Conservation (phyloP, 805 yeast genomes). For the Pichia manshurica region DNA sequence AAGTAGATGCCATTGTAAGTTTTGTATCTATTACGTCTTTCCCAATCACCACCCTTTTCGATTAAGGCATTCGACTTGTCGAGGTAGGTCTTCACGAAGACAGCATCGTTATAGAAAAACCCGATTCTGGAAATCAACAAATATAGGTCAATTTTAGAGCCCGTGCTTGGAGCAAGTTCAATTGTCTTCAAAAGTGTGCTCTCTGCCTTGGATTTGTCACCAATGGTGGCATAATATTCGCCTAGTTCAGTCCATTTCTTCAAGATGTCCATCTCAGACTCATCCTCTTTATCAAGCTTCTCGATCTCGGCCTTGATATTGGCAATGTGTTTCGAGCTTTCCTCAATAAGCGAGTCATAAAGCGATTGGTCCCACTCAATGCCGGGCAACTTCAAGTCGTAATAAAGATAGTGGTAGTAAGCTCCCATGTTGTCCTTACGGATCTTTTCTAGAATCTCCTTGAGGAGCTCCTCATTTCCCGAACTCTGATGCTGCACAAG, state of each 20-base stretch:
- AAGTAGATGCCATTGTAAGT: conserved; percentile 82
- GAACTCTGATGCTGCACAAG: conserved; percentile 36
- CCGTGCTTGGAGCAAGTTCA: conserved; percentile 77
- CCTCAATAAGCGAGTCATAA: conserved; percentile 44
- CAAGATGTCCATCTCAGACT: conserved; percentile 79
- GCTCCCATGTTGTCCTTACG: conserved; percentile 68
- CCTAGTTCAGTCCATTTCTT: conserved; percentile 76
- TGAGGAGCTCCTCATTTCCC: conserved; percentile 29
- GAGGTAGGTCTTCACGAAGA: conserved; percentile 61
- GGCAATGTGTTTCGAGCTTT: conserved; percentile 51
- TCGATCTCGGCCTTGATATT: conserved; percentile 49
- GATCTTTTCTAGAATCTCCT: conserved; percentile 49
- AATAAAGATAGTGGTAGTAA: conserved; percentile 63
- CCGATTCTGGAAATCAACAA: conserved; percentile 82
- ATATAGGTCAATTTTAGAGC: conserved; percentile 81
- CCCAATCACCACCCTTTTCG: conserved; percentile 99
- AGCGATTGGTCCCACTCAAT: conserved; percentile 56
- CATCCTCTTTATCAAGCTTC: conserved; percentile 60
- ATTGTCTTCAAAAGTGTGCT: conserved; percentile 64
- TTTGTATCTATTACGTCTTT: conserved; percentile 90
- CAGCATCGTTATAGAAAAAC: conserved; percentile 78
- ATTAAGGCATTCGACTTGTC: conserved; percentile 69
- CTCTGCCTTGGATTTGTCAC: conserved; percentile 70
- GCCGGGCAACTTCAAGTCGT: conserved; percentile 35
- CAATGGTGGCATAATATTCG: conserved; percentile 79